Evolutionary conservation across 306 rosid species (phyloP), one percentile per base, ranked within the genome.

Genomic region (Rosa multiflora): DNA sequence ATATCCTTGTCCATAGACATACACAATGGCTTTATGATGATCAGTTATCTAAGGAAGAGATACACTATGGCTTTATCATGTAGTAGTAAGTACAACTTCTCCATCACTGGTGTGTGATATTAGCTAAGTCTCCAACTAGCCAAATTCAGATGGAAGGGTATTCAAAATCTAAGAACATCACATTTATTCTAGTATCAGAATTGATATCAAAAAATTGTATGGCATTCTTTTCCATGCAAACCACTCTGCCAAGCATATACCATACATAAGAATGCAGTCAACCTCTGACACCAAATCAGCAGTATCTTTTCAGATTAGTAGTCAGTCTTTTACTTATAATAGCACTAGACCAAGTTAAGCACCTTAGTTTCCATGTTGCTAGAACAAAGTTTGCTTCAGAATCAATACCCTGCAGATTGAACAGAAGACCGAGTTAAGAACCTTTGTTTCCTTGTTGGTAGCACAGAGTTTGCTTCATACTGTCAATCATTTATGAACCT

Each of bases 341-440:
- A n/a, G 67, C 18, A 71, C 44, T 12, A 40, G 70, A 63, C 58
- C 39, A 64, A 55, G 77, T 56, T 72, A 83, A 82, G 89, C 63
- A 94, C 99, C 99, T 91, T 66, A 94, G 87, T 77, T 88, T 88
- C 99, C 97, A 94, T 62, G 89, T 89, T 75, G 97, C 99, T 18
- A 68, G 74, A 76, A 92, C 87, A 83, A 75, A 83, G 40, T 77
- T 85, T 70, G 86, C 72, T 73, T 86, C 87, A 48, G 91, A 84
- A 73, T 81, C 79, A 66, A 77, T 76, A 76, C 67, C 90, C 97
- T 92, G 95, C 85, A 78, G 56, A 55, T 73, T 81, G 49, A 55
- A 55, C 23, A 40, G 69, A 13, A 71, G 75, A 67, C 67, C n/a
- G 52, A 53, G 76, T 55, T 74, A 82, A 80, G 88, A 52, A 94